Base-by-base conservation (phyloP, 2,329 filamentous ascomycete species). In the Fusarium pininemorale region DNA sequence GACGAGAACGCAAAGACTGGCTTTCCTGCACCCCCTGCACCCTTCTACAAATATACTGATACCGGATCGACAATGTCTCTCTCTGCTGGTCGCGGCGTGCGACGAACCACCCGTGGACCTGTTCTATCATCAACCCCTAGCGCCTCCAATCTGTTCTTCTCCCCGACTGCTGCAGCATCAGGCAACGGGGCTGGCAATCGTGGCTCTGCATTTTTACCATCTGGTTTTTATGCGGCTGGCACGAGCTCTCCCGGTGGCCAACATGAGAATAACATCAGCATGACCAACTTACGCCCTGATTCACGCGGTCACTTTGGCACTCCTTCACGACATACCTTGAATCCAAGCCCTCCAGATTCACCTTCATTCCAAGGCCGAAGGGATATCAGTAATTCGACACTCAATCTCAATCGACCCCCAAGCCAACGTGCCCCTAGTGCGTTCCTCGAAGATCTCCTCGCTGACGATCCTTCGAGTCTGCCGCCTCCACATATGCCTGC, bases 391-490 rank as follows among this genome's bases (percentile, higher is more conserved):
- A 85, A 88, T 48, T 95, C 91, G 80, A 92, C 90, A 9, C 80
- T 95, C 71, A 92, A 91, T 75, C 86, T 92, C 71, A 87, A 89
- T 63, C 77, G 78, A 22, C 88, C 92, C 7, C 87, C 90, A 20
- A 92, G 90, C 60, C 90, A 91, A 64, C 88, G 95, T 65, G 93
- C 95, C 22, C 96, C 96, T 1, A 97, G 94, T 81, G 94, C 94
- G 24, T 98, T 95, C 80, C 86, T 98, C 44, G 95, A 98, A 68
- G 95, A 98, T 81, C 83, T 98, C 56, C 92, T 98, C 70, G 94
- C 95, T 79, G 93, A 93, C 72, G 92, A 95, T 78, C 85, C 87
- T 11, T 84, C 84, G 42, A 81, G 83, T 73, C 84, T 89, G 61
- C 87, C 88, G 16, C 85, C 87, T 20, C 79, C 78, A 48, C 76